Evolutionary conservation across 2,329 filamentous ascomycete species (phyloP), one percentile per base, ranked within the genome.

Genomic region (Thielaviopsis ethacetica): DNA sequence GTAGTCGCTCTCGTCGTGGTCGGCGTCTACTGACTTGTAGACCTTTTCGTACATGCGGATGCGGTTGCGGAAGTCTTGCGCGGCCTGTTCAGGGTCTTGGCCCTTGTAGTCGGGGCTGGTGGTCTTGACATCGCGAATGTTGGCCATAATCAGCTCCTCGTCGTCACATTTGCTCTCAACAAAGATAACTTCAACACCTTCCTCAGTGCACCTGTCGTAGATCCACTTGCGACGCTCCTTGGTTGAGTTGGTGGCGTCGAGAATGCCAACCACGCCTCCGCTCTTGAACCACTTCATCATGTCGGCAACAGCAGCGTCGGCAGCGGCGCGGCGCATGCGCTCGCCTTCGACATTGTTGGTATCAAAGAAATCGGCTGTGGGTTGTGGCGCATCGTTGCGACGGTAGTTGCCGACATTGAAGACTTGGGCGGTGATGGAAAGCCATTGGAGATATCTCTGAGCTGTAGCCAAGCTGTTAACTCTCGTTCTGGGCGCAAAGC

Each of bases 391-490:
- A 65, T 87, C 86, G 66, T 85, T 83, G 64, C 93, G 89, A 65
- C 93, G 88, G 71, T 98, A 98, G 68, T 85, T 91, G 69, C 93
- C 93, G 64, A 98, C 93, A 65, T 98, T 98, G 82, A 98, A 98
- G 63, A 90, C 91, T 70, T 90, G 85, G 61, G 93, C 87, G 47
- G 88, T 85, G 68, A 98, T 91, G 26, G 91, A 95, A 61, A 97
- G 85, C 93, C 93, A 98, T 71, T 88, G 87, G 41, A 98, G 83
- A 72, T 98, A 98, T 62, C 93, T 85, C 71, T 93, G 86, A 62
- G 90, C 89, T 93, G 44, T 24, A 50, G 56, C n/a, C 22, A 53
- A 54, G 6, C 60, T 38, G 47, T 51, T 44, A 55, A 51, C n/a
- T 22, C 10, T 27, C 53, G 30, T 15, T 17, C 17, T 17, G 2